phyloP scores from a whole-genome alignment of 345 rosid species.

The Murraya koenigii region DNA sequence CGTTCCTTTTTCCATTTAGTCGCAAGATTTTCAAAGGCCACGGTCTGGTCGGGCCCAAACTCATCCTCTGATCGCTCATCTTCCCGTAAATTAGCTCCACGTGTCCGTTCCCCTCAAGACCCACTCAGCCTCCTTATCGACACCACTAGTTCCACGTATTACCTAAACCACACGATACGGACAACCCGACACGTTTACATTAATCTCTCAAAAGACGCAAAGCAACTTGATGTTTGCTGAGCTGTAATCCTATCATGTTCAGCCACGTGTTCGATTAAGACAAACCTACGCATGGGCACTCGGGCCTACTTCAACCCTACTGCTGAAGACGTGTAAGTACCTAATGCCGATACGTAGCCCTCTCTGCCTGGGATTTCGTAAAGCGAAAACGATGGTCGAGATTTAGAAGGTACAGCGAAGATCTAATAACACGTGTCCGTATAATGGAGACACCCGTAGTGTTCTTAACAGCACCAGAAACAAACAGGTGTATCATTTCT shows the following conservation, averaged over 20 bases:
- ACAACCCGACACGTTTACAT: conserved; percentile 9
- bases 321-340: too few species aligned
- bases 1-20: background rate
- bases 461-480: background rate
- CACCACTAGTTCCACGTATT: conserved; percentile 7
- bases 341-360: background rate
- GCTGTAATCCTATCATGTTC: background rate
- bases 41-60: background rate
- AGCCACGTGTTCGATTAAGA: conserved; percentile 14
- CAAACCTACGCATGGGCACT: background rate
- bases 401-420: conserved; percentile 19
- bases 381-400: conserved; percentile 14
- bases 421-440: conserved; percentile 30
- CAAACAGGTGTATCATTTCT: conserved; percentile 8
- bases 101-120: background rate
- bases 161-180: background rate
- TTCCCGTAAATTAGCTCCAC: conserved; percentile 1
- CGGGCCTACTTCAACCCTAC: background rate
- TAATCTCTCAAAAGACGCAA: conserved; percentile 2
- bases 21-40: background rate
- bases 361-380: background rate
- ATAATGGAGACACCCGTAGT: background rate
- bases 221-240: conserved; percentile 5
- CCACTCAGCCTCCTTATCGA: background rate
- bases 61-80: background rate